These are phyloP conservation scores for Wallacemonas sp. DNA, from an alignment of 208 protist species.

Conservation along the genomic window DNA sequence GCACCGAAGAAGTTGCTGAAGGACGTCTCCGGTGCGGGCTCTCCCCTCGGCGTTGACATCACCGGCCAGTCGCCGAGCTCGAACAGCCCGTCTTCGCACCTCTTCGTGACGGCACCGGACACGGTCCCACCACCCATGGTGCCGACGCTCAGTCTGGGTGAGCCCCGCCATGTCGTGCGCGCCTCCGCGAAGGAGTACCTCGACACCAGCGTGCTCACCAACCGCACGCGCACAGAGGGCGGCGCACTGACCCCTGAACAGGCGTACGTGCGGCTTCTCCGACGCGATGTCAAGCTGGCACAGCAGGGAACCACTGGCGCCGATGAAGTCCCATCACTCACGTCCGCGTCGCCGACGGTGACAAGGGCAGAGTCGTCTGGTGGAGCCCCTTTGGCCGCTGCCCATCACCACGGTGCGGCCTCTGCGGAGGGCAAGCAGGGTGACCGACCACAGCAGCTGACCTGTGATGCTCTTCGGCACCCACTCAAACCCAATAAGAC, in stretches of 20 bases:
- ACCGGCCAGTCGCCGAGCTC: too few species aligned
- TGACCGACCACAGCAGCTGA: background rate
- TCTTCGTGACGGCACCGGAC: slow-evolving; percentile 5
- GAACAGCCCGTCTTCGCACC: background rate
- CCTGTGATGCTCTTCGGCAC: background rate
- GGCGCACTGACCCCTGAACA: background rate
- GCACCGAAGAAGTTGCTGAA: background rate
- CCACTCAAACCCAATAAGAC: background rate
- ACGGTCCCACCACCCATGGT: slow-evolving; percentile 1
- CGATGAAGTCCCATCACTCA: background rate
- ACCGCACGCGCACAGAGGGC: background rate
- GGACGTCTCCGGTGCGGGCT: background rate
- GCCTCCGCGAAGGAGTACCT: slow-evolving; percentile 4
- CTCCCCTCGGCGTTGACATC: background rate
- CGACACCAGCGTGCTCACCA: background rate
- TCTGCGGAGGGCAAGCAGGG: background rate
- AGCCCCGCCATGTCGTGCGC: background rate
- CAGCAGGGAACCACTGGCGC: background rate
- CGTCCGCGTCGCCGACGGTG: background rate
- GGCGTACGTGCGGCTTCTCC: slow-evolving; percentile 5
- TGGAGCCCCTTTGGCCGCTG: background rate
- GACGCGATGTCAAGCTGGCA: background rate
- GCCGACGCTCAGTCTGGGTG: background rate
- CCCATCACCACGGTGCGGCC: too few species aligned
- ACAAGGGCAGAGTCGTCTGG: background rate